Evolutionary conservation across 352 stramenopile genomes (phyloP), one percentile per base, ranked within the genome.

Genomic region (Pythium sp.): DNA sequence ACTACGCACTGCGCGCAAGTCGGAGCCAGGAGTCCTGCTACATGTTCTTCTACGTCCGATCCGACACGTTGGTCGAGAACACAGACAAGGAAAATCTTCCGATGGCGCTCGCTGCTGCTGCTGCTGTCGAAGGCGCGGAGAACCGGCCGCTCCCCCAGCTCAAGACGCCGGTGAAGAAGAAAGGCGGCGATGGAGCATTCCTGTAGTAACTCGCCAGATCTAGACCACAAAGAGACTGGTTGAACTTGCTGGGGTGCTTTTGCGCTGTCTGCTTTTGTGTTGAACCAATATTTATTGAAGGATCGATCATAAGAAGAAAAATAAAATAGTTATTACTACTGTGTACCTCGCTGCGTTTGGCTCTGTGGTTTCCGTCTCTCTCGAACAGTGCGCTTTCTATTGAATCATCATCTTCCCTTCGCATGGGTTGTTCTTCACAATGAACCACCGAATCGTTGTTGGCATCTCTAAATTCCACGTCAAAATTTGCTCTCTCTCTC

Each of bases 1-100:
- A 93, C 18, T 93, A 89, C 63, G 87, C 84, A 8, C 62, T 93
- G 32, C 75, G 83, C 54, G 81, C 87, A 54, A 92, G 79, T 15
- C 82, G 85, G 34, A 92, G 85, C 34, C 87, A 93, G 47, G 85
- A 94, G 64, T 94, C 87, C 18, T 94, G 87, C 65, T 96, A 96
- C 65, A 92, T 96, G 84, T 79, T 95, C 34, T 94, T 96, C 64
- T 96, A 95, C 64, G 83, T 93, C 30, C 79, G 81, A 43, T 69
- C 70, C 5, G 75, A 83, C 18, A 72, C 66, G 18, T 41, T 66
- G 0, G 12, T 46, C 5, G 70, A 67, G 18, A 59, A 47, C 51
- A 43, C 22, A 5, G 84, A 89, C 69, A 93, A 94, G 59, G 84
- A 94, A 72, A 94, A 93, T 62, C 65, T 85, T 14, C 78, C 70